Base-by-base conservation (phyloP, 495 filamentous ascomycete species). In the Corynascus novoguineensis region DNA sequence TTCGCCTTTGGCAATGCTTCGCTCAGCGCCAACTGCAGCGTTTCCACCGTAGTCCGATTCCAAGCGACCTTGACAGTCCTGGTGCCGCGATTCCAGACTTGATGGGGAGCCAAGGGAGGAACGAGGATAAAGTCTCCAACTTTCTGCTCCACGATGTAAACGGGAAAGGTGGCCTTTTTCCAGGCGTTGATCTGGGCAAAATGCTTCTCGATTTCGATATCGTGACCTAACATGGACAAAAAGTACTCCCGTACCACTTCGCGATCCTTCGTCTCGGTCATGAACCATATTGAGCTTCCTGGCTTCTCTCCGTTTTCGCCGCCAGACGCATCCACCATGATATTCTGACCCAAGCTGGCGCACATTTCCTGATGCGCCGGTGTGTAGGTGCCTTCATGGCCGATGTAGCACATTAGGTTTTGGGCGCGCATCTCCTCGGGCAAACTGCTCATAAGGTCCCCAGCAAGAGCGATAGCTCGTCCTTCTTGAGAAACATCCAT, bases 281-380 rank as follows among this genome's bases (percentile, higher is more conserved):
- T 96, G 62, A 97, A 93, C 93, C 93, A 98, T 37, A 98, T 83
- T 1, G 93, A 97, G 22, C 87, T 92, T 1, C 93, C 92, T 0
- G 85, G 82, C 56, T 81, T 86, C 58, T 91, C 89, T 15, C 74
- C 77, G 21, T 90, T 82, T 8, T 81, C 81, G 41, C 86, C 74
- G 41, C 84, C 82, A 8, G 91, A 96, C 1, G 89, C 84, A 57
- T 96, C 87, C 3, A 98, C 89, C 93, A 98, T 98, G 50, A 98
- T 86, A 65, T 98, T 98, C 50, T 98, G 93, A 0, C 93, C 92
- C 34, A 98, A 76, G 56, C 86, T 93, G 15, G 88, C 93, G 71
- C 92, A 98, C 93, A 98, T 98, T 66, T 98, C 93, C 65, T 90
- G 85, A 69, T 98, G 93, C 15, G 90, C 87, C 50, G 93, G 92